phyloP scores from a whole-genome alignment of 306 rosid species.

The Cajanus cajan region DNA sequence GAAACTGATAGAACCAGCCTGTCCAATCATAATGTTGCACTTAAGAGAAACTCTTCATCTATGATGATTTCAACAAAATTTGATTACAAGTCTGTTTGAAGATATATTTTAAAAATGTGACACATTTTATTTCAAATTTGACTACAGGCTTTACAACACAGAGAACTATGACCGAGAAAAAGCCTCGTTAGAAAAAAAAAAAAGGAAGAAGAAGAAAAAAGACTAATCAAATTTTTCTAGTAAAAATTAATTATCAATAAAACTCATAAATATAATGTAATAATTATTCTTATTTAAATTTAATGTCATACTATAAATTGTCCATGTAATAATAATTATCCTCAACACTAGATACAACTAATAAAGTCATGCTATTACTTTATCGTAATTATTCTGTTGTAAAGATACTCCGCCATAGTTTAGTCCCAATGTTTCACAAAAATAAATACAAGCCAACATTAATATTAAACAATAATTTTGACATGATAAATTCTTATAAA shows the following conservation, averaged over 20 bases:
- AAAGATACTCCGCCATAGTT: not conserved
- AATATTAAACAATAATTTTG: slow-evolving; percentile 17
- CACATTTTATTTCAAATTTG: not conserved
- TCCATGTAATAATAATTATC: not conserved
- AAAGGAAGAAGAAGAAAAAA: too few relatives aligned
- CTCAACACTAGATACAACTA: not conserved
- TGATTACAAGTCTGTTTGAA: not conserved
- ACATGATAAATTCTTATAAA: not conserved
- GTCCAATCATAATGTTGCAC: not conserved
- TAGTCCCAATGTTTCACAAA: not conserved
- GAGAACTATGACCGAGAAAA: too few relatives aligned
- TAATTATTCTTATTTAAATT: not conserved
- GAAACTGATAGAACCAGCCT: too few relatives aligned
- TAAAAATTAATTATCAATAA: too few relatives aligned
- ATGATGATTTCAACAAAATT: not conserved
- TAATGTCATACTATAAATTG: not conserved
- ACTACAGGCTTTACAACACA: not conserved
- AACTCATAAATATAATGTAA: too few relatives aligned
- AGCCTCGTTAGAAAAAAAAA: too few relatives aligned
- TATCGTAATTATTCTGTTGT: not conserved
- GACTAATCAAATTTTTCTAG: too few relatives aligned
- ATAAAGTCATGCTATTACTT: not conserved
- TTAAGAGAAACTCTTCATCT: not conserved
- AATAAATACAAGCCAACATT: not conserved
- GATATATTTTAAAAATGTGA: not conserved